Conservation (phyloP, 257 asterid genomes). For the Solanum piurae region DNA sequence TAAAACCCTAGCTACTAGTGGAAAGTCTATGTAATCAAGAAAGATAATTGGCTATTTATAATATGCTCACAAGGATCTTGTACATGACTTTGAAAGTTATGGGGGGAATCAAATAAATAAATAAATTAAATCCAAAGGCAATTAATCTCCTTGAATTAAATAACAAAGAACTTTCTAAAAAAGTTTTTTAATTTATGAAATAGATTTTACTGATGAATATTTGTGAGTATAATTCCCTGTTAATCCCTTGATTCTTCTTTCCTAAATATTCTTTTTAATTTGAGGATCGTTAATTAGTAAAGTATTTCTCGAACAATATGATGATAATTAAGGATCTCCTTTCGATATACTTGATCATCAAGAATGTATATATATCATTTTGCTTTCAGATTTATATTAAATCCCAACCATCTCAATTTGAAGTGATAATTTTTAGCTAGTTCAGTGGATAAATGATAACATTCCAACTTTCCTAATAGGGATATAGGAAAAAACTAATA, state of each 20-base stretch:
- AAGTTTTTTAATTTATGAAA: not conserved
- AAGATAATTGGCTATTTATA: not conserved
- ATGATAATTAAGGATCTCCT: not conserved
- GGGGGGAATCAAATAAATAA: not conserved
- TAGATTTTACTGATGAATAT: not conserved
- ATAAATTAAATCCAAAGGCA: not conserved
- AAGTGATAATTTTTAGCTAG: no score
- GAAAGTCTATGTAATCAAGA: not conserved
- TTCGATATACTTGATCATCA: not conserved
- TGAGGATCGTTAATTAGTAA: no score
- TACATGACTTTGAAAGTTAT: not conserved
- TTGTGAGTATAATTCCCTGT: not conserved
- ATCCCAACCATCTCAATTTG: no score
- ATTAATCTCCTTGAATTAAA: not conserved
- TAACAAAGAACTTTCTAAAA: not conserved
- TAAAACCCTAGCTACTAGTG: not conserved
- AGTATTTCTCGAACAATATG: not conserved
- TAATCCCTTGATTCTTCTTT: not conserved
- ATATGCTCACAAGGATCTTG: not conserved
- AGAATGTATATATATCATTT: no score
- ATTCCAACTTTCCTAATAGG: no score
- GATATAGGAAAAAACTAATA: no score
- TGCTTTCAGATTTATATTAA: not conserved
- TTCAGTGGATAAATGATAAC: no score
- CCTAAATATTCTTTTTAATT: no score